Evolutionary conservation across 306 rosid genomes (phyloP).

Genomic region (Luffa aegyptiaca): DNA sequence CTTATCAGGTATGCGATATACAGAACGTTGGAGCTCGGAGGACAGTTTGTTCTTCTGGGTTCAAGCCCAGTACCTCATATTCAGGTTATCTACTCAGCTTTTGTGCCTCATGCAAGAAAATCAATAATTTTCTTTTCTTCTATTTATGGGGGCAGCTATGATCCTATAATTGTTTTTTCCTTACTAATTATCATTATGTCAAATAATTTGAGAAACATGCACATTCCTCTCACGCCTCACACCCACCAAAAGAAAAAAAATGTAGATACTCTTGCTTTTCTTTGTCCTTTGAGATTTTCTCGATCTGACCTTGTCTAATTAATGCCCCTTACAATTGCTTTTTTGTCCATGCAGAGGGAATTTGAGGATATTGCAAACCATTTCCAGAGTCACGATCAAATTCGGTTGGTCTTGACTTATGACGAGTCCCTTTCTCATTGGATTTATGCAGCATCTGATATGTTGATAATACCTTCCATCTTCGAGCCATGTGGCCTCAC

Average conservation of each 20-base stretch:
- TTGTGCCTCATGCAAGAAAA: conserved; percentile 3
- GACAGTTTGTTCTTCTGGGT: conserved; percentile 94
- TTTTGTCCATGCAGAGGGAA: conserved; percentile 47
- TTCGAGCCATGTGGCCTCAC: conserved; percentile 99
- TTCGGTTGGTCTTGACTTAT: conserved; percentile 71
- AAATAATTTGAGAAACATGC: not conserved
- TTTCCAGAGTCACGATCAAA: conserved; percentile 62
- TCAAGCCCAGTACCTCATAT: conserved; percentile 88
- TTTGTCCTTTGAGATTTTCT: not conserved
- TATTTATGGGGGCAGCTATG: not conserved
- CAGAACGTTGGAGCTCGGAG: conserved; percentile 77
- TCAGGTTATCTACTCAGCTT: conserved; percentile 43
- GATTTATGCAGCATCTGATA: conserved; percentile 85
- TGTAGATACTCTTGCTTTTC: not conserved
- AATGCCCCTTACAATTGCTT: not conserved
- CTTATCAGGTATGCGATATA: conserved; percentile 90
- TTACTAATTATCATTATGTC: not conserved
- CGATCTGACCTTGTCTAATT: not conserved
- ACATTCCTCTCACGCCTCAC: not conserved
- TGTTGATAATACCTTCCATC: conserved; percentile 91
- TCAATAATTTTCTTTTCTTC: conserved; percentile 4
- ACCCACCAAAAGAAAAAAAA: no score
- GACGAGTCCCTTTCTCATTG: conserved; percentile 85
- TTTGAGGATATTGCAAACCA: conserved; percentile 79
- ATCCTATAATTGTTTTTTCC: not conserved